A percentile compares a stretch with the other conserved stretches of the same genome.
Evolutionary conservation across 2,329 filamentous ascomycete genomes (phyloP).

Genomic region (Phaeosphaeria sp.): DNA sequence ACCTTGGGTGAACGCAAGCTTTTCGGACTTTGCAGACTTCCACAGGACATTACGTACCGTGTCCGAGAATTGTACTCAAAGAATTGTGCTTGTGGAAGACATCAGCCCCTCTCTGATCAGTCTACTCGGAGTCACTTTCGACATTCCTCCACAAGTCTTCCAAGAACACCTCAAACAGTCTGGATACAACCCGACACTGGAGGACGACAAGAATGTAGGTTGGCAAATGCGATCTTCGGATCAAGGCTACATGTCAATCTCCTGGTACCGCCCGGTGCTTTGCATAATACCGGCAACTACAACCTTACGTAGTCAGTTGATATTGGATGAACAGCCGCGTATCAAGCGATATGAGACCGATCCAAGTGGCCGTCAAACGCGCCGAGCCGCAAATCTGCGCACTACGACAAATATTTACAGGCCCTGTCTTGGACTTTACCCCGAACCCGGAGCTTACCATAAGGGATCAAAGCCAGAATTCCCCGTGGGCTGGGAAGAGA

Average conservation of each 20-base stretch:
- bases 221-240: slow-evolving; percentile 9
- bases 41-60: background rate
- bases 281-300: slow-evolving; percentile 5
- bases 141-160: slow-evolving; percentile 22
- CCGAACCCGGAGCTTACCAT: slow-evolving; percentile 10
- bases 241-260: slow-evolving; percentile 13
- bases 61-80: background rate
- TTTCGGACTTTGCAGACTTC: background rate
- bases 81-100: slow-evolving; percentile 20
- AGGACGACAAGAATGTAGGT: background rate
- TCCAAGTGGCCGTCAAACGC: too few relatives aligned
- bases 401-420: slow-evolving; percentile 16
- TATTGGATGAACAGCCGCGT: slow-evolving; percentile 2
- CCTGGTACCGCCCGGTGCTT: slow-evolving; percentile 18
- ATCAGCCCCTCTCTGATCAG: slow-evolving; percentile 15
- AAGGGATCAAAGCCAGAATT: slow-evolving; percentile 11
- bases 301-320: slow-evolving; percentile 7
- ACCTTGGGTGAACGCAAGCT: background rate
- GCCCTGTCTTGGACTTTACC: slow-evolving; percentile 11
- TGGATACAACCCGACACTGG: slow-evolving; percentile 7
- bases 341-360: slow-evolving; percentile 5
- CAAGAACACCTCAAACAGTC: slow-evolving; percentile 20
- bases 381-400: background rate
- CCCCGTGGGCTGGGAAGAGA: slow-evolving; percentile 18
- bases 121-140: slow-evolving; percentile 18